Evolutionary conservation across 345 rosid genomes (phyloP), one percentile per base, ranked within the genome.

Genomic region (Syzygium oleosum): DNA sequence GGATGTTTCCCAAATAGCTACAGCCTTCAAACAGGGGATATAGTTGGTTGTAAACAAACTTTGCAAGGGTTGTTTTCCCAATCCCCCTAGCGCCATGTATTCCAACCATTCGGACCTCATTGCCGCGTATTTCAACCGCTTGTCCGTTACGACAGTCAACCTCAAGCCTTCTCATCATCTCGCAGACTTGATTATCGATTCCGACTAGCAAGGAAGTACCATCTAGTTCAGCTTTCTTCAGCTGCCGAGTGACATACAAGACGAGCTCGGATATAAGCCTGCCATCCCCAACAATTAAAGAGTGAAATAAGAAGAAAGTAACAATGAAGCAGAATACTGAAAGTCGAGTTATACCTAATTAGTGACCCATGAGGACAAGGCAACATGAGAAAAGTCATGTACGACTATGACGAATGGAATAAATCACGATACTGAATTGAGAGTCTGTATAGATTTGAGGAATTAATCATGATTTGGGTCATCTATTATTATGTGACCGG

Each of bases 11-110:
- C 17, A 86, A 31, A 58, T 68, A 86, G 88, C 88, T 51, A 22
- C 85, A 77, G 12, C 84, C 22, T 4, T 86, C 85, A 19, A 86
- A 86, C 21, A 43, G 22, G 12, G 51, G 27, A 34, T 5, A 19
- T 5, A 86, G 19, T n/a, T 52, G 27, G 41, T 53, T 78, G 52
- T 86, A 86, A 25, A 86, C 12, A 5, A 51, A 19, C 58, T 31
- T 86, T 22, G 88, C 88, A 27, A 86, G n/a, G 17, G 88, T 86
- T 3, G 88, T 86, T 52, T 86, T 86, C 27, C 88, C 88, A 9
- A 86, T 46, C 61, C 88, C 88, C 29, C 65, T 84, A 3, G 12
- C 22, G 31, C 61, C 88, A 25, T 29, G 84, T 7, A 86, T 86
- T n/a, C 61, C 61, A 6, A 86, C 53, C 12, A 86, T 29, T 34